Conservation (phyloP, 2,329 filamentous ascomycete genomes). For the Aspergillus spinulosporus region DNA sequence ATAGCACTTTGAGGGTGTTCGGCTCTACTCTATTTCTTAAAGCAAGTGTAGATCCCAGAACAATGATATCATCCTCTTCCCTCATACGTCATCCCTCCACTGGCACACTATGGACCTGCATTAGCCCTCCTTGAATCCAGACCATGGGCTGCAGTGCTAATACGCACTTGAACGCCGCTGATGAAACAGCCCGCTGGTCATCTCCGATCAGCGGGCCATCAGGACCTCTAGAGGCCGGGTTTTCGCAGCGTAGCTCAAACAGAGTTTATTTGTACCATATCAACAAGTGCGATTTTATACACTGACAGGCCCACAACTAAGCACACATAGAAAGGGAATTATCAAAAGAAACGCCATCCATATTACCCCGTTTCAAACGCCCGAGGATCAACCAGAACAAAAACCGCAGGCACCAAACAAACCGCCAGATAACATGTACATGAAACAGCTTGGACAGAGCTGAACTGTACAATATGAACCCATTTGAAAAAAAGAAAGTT, state of each 20-base stretch:
- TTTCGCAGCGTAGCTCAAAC: background rate
- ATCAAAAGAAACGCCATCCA: conserved; percentile 13
- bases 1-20: background rate
- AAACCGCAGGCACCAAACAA: conserved; percentile 6
- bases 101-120: background rate
- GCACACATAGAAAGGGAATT: no score
- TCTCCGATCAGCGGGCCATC: no score
- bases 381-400: conserved; percentile 13
- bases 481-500: conserved; percentile 6
- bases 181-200: no score
- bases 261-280: background rate
- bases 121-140: background rate
- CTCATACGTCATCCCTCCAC: background rate
- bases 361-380: conserved; percentile 21
- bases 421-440: conserved; percentile 16
- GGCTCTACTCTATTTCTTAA: background rate
- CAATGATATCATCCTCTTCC: background rate
- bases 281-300: no score
- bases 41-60: background rate
- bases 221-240: background rate
- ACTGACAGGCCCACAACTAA: no score
- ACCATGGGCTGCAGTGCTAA: no score
- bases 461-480: conserved; percentile 3
- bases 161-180: no score
- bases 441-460: conserved; percentile 3